Conservation (phyloP, 345 rosid species). For the Euphorbia lathyris region DNA sequence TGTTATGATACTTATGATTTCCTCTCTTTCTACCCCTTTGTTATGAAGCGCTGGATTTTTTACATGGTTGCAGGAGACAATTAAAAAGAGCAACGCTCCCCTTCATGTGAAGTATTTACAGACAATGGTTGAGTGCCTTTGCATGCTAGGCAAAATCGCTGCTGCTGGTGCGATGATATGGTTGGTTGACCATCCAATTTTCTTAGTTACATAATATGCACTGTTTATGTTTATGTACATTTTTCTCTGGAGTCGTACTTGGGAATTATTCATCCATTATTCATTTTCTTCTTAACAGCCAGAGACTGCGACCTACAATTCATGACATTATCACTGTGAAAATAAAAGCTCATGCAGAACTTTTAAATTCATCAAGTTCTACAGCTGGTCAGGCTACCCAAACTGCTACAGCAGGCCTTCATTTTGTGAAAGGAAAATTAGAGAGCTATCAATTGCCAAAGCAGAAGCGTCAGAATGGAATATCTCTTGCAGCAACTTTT, state of each 20-base stretch:
- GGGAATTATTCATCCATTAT: neutral
- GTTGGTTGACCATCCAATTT: slow-evolving; percentile 46
- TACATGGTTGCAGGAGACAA: slow-evolving; percentile 58
- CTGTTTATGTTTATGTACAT: neutral
- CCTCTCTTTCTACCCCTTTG: slow-evolving; percentile 10
- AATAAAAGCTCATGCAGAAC: slow-evolving; percentile 71
- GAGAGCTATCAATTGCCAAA: slow-evolving; percentile 62
- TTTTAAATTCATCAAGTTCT: slow-evolving; percentile 61
- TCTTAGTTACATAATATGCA: neutral
- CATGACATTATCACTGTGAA: slow-evolving; percentile 89
- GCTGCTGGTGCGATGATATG: slow-evolving; percentile 97
- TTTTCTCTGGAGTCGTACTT: slow-evolving; percentile 5
- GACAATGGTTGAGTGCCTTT: slow-evolving; percentile 96
- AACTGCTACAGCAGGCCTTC: slow-evolving; percentile 41
- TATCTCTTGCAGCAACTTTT: slow-evolving; percentile 56
- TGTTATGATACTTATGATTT: slow-evolving; percentile 8
- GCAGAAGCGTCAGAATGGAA: slow-evolving; percentile 80
- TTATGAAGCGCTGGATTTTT: slow-evolving; percentile 22
- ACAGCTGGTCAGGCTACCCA: slow-evolving; percentile 45
- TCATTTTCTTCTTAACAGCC: slow-evolving; percentile 55
- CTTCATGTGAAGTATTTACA: slow-evolving; percentile 89
- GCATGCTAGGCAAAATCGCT: slow-evolving; percentile 93
- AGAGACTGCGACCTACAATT: slow-evolving; percentile 85
- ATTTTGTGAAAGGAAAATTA: slow-evolving; percentile 59
- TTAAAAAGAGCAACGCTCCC: slow-evolving; percentile 84